These are phyloP conservation scores for Podospora bellae-mahoneyi DNA, from an alignment of 495 filamentous ascomycete species.

Conservation along the genomic window DNA sequence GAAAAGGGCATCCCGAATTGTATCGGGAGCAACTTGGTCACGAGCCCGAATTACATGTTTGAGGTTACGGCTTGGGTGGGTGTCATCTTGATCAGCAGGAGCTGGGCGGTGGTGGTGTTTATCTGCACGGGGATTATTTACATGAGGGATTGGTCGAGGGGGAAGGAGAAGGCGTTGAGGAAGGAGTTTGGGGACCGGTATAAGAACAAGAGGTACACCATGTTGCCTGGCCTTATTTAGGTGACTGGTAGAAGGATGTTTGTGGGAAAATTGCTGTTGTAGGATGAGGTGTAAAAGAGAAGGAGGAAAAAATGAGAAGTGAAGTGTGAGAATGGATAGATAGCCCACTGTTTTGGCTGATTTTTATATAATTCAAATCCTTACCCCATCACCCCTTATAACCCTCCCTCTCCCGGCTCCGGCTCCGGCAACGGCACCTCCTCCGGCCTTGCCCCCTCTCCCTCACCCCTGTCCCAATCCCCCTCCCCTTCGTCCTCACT, in stretches of 20 bases:
- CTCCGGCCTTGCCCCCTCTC: slow-evolving; percentile 22
- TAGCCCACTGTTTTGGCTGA: no score
- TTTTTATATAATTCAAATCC: not conserved
- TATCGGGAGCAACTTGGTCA: slow-evolving; percentile 81
- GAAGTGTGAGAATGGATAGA: no score
- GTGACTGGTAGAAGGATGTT: not conserved
- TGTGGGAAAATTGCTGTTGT: not conserved
- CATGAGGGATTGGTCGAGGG: slow-evolving; percentile 84
- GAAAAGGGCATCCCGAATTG: slow-evolving; percentile 84
- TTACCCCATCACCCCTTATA: not conserved
- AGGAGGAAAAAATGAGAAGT: no score
- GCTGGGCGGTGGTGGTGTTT: slow-evolving; percentile 71
- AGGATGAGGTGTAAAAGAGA: no score
- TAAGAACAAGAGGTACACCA: slow-evolving; percentile 76
- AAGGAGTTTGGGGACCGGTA: slow-evolving; percentile 88
- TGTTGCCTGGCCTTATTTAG: slow-evolving; percentile 66
- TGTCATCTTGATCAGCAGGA: slow-evolving; percentile 70
- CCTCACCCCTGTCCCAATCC: slow-evolving; percentile 9
- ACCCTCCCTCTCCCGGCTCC: slow-evolving; percentile 10
- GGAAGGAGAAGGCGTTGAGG: slow-evolving; percentile 88
- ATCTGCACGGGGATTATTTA: slow-evolving; percentile 60
- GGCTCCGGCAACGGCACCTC: slow-evolving; percentile 15
- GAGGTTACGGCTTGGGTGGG: slow-evolving; percentile 84
- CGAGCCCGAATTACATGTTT: slow-evolving; percentile 96
- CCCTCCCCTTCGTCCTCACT: not conserved